Conservation (phyloP, 2,329 filamentous ascomycete species). For the Cladosporium velox region DNA sequence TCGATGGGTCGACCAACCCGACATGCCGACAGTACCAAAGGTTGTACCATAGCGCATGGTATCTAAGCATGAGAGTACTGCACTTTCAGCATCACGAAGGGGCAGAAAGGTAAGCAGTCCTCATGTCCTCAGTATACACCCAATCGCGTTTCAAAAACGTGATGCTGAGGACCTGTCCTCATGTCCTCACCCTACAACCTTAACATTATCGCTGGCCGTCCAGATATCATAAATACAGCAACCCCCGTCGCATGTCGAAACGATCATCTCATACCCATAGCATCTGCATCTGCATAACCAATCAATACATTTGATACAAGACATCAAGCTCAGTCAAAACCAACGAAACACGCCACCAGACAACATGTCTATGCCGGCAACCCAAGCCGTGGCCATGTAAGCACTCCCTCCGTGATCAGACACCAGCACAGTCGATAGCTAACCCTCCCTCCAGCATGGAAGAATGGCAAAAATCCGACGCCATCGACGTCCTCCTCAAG, state of each 20-base stretch:
- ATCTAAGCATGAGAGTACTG: not conserved
- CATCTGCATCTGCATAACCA: not conserved
- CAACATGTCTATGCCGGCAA: not conserved
- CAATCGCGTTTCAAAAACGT: not conserved
- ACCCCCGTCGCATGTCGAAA: not conserved
- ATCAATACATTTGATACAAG: not conserved
- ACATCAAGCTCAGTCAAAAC: not conserved
- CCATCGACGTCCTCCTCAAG: slow-evolving; percentile 1
- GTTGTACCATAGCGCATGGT: not conserved
- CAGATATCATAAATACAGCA: not conserved
- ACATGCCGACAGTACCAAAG: not conserved
- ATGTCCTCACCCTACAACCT: slow-evolving; percentile 1
- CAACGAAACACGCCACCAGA: not conserved
- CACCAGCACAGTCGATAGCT: too few relatives aligned
- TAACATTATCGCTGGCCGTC: slow-evolving; percentile 1
- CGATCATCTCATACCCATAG: not conserved
- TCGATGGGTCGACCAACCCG: not conserved
- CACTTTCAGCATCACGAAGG: not conserved
- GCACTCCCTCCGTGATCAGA: not conserved
- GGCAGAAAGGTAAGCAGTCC: not conserved
- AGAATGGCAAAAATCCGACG: not conserved
- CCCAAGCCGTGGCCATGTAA: slow-evolving; percentile 2
- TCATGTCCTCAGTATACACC: not conserved
- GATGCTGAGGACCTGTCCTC: not conserved
- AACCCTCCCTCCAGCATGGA: not conserved